These are phyloP conservation scores for Tremellales sp. DNA, from an alignment of 1,284 basidiomycete genomes.

Conservation along the genomic window DNA sequence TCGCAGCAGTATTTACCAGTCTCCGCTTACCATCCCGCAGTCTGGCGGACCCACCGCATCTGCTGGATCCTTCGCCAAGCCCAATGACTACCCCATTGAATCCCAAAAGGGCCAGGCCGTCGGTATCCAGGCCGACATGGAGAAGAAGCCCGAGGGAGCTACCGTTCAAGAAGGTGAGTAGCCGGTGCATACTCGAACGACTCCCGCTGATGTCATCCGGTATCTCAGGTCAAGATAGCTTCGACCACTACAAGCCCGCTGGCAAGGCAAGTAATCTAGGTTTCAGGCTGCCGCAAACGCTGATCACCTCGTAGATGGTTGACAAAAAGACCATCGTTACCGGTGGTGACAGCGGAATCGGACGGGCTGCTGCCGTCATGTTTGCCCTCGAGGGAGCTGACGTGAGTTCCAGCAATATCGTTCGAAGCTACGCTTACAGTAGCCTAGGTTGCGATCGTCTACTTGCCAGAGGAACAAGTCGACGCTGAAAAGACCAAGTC, in stretches of 20 bases:
- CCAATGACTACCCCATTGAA: conserved; percentile 35
- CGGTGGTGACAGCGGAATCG: conserved; percentile 56
- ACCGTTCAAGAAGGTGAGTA: conserved; percentile 45
- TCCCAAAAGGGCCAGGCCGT: conserved; percentile 35
- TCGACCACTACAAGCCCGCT: conserved; percentile 47
- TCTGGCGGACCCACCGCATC: conserved; percentile 10
- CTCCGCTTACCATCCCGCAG: conserved; percentile 1
- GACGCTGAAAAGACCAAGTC: conserved; percentile 46
- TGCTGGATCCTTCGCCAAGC: conserved; percentile 32
- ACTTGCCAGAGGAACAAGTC: conserved; percentile 55
- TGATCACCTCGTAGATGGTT: conserved; percentile 31
- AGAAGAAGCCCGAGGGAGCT: conserved; percentile 28
- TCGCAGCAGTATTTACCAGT: neutral
- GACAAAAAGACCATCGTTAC: conserved; percentile 49
- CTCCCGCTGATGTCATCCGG: too few relatives aligned
- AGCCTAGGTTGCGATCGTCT: conserved; percentile 54
- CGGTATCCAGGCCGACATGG: conserved; percentile 43
- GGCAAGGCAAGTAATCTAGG: conserved; percentile 24
- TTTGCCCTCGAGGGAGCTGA: conserved; percentile 63
- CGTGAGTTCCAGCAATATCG: conserved; percentile 48
- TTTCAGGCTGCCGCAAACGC: neutral
- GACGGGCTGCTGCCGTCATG: conserved; percentile 58
- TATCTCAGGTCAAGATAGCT: too few relatives aligned
- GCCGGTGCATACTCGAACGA: too few relatives aligned
- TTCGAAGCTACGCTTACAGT: conserved; percentile 10